Conservation (phyloP, 2,329 filamentous ascomycete genomes). For the Arthroderma uncinatum region DNA sequence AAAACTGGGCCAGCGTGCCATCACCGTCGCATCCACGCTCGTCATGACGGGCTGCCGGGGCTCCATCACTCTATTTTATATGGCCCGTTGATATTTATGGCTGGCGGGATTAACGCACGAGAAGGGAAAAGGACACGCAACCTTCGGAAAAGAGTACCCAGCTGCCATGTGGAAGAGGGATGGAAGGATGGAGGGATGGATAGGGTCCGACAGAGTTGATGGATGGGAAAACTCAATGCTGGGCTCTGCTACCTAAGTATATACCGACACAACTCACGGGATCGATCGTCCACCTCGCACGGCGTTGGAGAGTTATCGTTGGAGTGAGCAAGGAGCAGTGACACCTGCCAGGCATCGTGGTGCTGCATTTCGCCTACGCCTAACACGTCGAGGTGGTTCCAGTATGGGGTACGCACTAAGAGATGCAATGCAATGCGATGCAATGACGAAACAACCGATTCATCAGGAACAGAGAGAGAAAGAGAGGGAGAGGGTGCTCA, state of each 20-base stretch:
- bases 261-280: not conserved
- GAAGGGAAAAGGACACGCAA: not conserved
- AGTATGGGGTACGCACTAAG: no score
- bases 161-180: not conserved
- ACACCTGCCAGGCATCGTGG: not conserved
- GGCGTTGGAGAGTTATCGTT: not conserved
- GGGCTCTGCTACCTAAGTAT: not conserved
- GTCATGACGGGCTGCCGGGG: no score
- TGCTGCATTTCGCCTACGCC: no score
- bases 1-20: not conserved
- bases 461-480: not conserved
- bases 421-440: not conserved
- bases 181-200: not conserved
- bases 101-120: no score
- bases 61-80: no score
- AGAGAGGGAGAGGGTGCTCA: no score
- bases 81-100: no score
- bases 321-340: not conserved
- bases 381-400: no score
- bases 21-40: slow-evolving; percentile 2
- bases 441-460: not conserved
- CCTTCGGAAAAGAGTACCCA: not conserved
- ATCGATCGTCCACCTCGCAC: not conserved
- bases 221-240: slow-evolving; percentile 3
- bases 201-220: no score